These are phyloP conservation scores for Corchorus olitorius DNA, from an alignment of 345 rosid species.

Conservation along the genomic window DNA sequence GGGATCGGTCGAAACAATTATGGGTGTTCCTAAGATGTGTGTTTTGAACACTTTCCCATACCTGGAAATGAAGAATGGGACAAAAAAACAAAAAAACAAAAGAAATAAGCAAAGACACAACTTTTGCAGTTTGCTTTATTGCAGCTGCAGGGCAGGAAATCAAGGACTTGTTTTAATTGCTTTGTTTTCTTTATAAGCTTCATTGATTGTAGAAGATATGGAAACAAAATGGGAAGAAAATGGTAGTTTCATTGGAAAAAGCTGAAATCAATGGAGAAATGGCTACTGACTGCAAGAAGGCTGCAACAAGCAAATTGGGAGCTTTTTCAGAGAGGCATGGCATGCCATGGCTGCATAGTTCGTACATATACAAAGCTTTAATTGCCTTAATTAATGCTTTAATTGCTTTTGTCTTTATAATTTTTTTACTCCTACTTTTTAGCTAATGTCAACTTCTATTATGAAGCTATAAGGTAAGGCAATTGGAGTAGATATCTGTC, in stretches of 20 bases:
- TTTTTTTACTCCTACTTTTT: background rate
- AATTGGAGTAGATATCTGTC: conserved; percentile 4
- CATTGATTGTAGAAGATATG: background rate
- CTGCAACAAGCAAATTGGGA: conserved; percentile 12
- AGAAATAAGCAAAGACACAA: background rate
- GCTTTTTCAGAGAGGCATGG: background rate
- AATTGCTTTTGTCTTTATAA: background rate
- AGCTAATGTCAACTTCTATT: background rate
- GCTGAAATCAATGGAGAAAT: background rate
- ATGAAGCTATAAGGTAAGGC: background rate
- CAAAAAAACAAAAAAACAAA: background rate
- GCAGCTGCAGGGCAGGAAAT: background rate
- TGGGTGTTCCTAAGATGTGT: conserved; percentile 87
- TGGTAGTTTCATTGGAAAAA: background rate
- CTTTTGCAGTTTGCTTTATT: background rate
- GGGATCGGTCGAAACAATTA: conserved; percentile 87
- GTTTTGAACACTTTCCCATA: conserved; percentile 90
- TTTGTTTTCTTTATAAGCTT: background rate
- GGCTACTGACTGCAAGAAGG: too few relatives aligned
- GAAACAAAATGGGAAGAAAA: background rate
- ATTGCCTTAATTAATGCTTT: background rate
- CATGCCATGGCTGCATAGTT: conserved; percentile 3
- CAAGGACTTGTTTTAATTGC: background rate
- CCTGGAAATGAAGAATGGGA: conserved; percentile 27
- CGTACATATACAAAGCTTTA: background rate